Evolutionary conservation across 2,329 filamentous ascomycete species (phyloP).

Genomic region (Dactylellina sp.): DNA sequence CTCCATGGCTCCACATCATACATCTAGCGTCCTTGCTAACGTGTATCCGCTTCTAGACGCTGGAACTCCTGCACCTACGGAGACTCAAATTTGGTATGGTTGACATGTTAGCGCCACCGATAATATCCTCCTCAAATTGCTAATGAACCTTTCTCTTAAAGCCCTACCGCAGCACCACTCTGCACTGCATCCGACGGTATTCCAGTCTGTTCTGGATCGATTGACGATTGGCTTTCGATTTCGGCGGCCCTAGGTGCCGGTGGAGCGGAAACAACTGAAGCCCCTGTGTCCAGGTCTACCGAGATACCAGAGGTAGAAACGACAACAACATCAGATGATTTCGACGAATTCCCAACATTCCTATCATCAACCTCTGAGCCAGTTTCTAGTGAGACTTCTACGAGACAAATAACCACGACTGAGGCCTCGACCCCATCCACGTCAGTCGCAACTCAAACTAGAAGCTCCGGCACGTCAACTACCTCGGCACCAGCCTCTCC

Average conservation of each 20-base stretch:
- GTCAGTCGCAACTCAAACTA: neutral
- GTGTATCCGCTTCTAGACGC: constrained; percentile 25
- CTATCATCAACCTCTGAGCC: constrained; percentile 10
- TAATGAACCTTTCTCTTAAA: too few species aligned
- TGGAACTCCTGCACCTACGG: constrained; percentile 30
- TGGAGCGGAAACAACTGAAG: constrained; percentile 6
- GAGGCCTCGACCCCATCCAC: neutral
- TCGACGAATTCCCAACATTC: constrained; percentile 2
- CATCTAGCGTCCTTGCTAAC: too few species aligned
- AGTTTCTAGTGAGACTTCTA: constrained; percentile 2
- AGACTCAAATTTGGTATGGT: constrained; percentile 49
- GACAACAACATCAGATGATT: constrained; percentile 15
- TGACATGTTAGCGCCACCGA: too few species aligned
- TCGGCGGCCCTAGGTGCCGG: constrained; percentile 26
- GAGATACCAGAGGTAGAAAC: neutral
- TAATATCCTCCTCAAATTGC: too few species aligned
- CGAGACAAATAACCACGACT: neutral
- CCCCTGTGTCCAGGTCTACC: neutral
- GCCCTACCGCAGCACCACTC: constrained; percentile 49
- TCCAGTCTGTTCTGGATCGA: constrained; percentile 36
- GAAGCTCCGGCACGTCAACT: constrained; percentile 7
- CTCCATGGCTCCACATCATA: too few species aligned
- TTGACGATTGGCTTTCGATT: constrained; percentile 47
- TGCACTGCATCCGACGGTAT: constrained; percentile 44
- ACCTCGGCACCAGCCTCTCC: constrained; percentile 8